Evolutionary conservation across 768 basidiomycete genomes (phyloP).

Genomic region (Pisolithus tinctorius): DNA sequence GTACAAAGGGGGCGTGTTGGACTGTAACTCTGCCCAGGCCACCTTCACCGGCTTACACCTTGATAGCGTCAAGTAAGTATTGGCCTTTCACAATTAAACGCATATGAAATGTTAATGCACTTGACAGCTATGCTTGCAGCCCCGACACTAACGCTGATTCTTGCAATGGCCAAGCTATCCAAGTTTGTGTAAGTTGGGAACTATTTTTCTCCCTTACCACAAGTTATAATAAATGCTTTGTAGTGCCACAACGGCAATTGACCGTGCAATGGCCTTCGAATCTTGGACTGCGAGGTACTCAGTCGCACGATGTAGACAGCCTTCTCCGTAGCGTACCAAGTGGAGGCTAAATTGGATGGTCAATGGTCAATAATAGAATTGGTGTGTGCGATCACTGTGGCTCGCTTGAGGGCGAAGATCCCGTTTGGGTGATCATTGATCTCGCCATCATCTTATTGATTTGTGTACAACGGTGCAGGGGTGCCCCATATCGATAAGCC

Average conservation of each 20-base stretch:
- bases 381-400: too few species aligned
- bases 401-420: too few species aligned
- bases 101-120: background rate
- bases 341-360: too few species aligned
- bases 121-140: slow-evolving; percentile 22
- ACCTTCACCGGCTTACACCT: slow-evolving; percentile 14
- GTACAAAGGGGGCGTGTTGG: slow-evolving; percentile 24
- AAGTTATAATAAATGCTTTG: background rate
- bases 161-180: slow-evolving; percentile 21
- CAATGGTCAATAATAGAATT: too few species aligned
- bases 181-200: slow-evolving; percentile 24
- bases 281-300: too few species aligned
- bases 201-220: background rate
- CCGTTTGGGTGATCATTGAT: too few species aligned
- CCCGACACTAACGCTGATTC: slow-evolving; percentile 18
- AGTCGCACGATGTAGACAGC: too few species aligned
- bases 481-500: too few species aligned
- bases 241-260: slow-evolving; percentile 1
- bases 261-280: background rate
- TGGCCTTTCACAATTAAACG: background rate
- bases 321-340: too few species aligned
- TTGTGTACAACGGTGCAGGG: too few species aligned
- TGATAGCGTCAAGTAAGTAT: background rate
- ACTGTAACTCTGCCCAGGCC: slow-evolving; percentile 24
- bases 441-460: too few species aligned